Conservation (phyloP, 2,329 filamentous ascomycete genomes). For the Cytospora paraplurivora region DNA sequence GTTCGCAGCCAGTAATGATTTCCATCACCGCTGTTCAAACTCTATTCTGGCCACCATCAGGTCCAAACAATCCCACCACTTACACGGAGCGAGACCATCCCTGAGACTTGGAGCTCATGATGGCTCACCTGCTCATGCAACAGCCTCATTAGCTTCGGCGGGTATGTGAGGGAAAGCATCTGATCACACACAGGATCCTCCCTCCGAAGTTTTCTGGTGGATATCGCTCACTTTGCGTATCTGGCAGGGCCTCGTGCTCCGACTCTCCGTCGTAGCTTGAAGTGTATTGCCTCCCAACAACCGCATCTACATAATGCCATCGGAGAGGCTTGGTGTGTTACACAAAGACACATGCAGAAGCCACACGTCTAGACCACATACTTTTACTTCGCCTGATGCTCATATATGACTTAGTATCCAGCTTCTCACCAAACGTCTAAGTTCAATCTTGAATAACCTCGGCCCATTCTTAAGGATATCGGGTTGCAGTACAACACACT, state of each 20-base stretch:
- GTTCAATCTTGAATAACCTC: neutral
- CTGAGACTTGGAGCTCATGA: conserved; percentile 9
- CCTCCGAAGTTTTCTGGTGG: neutral
- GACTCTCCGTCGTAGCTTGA: neutral
- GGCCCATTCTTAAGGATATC: neutral
- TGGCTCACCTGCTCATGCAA: conserved; percentile 30
- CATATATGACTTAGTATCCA: conserved; percentile 2
- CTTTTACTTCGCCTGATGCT: conserved; percentile 6
- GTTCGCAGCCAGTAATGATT: neutral
- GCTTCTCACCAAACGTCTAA: neutral
- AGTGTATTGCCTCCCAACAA: neutral
- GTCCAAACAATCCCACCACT: conserved; percentile 4
- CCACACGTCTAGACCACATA: conserved; percentile 2
- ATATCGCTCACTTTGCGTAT: neutral
- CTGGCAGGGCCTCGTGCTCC: conserved; percentile 6
- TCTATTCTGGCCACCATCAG: neutral
- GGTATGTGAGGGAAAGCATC: conserved; percentile 33
- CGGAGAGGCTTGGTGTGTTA: conserved; percentile 6
- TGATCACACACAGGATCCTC: conserved; percentile 17
- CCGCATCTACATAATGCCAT: conserved; percentile 12
- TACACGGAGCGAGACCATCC: conserved; percentile 16
- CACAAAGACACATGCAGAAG: conserved; percentile 14
- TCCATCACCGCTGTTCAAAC: neutral
- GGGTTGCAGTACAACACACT: neutral
- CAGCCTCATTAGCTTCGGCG: conserved; percentile 35